Conservation (phyloP, 2,329 filamentous ascomycete species). For the Malbranchea cinnamomea region DNA sequence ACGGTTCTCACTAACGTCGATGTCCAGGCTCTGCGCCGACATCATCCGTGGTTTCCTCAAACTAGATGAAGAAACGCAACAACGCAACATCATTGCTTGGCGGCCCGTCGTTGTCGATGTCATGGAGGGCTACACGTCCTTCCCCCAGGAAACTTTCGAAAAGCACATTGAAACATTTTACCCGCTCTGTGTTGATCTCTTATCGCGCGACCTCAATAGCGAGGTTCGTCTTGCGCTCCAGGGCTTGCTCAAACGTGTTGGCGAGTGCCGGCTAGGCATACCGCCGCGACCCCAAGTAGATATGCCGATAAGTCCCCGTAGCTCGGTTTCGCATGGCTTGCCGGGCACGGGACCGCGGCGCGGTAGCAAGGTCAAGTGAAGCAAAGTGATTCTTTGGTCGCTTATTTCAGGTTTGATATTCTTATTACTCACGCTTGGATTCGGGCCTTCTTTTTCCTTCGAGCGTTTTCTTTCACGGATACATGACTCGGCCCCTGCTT, state of each 20-base stretch:
- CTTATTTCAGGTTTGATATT: no score
- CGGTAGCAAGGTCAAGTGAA: conserved; percentile 17
- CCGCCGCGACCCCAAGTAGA: conserved; percentile 15
- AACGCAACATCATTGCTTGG: conserved; percentile 95
- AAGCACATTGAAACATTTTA: conserved; percentile 74
- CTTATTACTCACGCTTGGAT: no score
- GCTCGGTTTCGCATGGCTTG: conserved; percentile 20
- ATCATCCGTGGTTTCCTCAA: conserved; percentile 74
- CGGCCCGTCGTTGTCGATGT: conserved; percentile 94
- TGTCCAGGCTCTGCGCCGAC: conserved; percentile 61
- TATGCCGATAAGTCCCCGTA: conserved; percentile 21
- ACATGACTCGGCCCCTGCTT: no score
- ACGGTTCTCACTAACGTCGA: conserved; percentile 11
- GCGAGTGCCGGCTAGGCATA: conserved; percentile 51
- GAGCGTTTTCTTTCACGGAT: no score
- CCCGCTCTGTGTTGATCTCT: conserved; percentile 65
- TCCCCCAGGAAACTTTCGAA: conserved; percentile 65
- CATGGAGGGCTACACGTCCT: conserved; percentile 77
- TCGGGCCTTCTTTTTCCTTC: no score
- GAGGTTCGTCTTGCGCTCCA: conserved; percentile 71
- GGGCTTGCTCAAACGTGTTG: conserved; percentile 62
- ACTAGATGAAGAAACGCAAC: conserved; percentile 90
- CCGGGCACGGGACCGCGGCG: conserved; percentile 13
- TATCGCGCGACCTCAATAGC: conserved; percentile 63
- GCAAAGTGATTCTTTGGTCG: no score